Base-by-base conservation (phyloP, 2,329 filamentous ascomycete species). In the Neonectria neomacrospora region DNA sequence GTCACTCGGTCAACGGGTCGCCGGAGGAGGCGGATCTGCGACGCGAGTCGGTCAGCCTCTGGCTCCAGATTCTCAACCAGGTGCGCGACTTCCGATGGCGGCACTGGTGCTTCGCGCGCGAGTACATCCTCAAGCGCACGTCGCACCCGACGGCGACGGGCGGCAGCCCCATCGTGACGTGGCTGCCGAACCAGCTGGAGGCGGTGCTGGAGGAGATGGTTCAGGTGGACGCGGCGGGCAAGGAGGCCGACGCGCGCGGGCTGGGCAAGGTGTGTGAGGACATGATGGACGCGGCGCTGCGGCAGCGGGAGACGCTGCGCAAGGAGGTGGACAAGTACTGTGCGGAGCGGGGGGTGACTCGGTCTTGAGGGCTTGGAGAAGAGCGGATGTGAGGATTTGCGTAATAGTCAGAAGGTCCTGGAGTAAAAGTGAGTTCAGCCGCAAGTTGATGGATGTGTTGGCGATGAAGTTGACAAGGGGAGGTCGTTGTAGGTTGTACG, bases 81-180 rank as follows among this genome's bases (percentile, higher is more conserved):
- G 90, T 95, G 9, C 87, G 92, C 59, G 91, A 93, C 75, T 95
- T 95, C 81, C 82, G 92, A 63, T 95, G 91, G 90, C 83, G 92
- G 7, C 92, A 95, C 78, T 95, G 92, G 92, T 92, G 91, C 76
- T 95, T 95, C 75, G 92, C 91, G 2, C 85, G 91, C 63, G 91
- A 94, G 82, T 95, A 95, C 75, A 94, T 95, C 71, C 84, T 95
- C 66, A 93, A 93, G 82, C 87, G 88, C 73, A 94, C 90, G 1
- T 82, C 81, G 18, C 91, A 95, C 74, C 91, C 92, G 0, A 93
- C 90, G 2, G 92, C 92, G 0, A 95, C 92, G 0, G 92, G 92
- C 2, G 92, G 92, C 18, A 92, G 89, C 69, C 92, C 92, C 3
- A 94, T 95, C 65, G 91, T 94, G 16, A 94, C 91, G 2, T 95